phyloP scores from a whole-genome alignment of 495 filamentous ascomycete species.

The Xylaria nigripes region DNA sequence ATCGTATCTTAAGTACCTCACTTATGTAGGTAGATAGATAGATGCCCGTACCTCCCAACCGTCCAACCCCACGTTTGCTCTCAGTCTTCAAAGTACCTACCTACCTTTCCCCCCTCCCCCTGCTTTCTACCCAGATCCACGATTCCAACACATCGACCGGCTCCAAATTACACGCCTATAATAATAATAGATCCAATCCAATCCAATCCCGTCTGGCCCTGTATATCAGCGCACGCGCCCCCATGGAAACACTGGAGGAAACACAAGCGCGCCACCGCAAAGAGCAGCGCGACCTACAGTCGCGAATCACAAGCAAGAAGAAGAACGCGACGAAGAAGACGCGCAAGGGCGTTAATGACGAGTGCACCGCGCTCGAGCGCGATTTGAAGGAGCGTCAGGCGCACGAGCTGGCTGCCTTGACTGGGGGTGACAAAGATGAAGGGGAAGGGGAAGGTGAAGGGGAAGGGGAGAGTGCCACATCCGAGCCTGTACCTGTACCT shows the following conservation, averaged over 20 bases:
- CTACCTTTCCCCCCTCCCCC: too few species aligned
- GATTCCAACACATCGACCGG: too few species aligned
- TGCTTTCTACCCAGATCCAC: too few species aligned
- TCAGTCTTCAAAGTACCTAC: too few species aligned
- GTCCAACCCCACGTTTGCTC: too few species aligned
- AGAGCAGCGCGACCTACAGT: conserved; percentile 79
- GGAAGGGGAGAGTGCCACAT: conserved; percentile 14
- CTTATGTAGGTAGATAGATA: too few species aligned
- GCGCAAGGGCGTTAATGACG: conserved; percentile 75
- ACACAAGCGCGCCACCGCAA: conserved; percentile 74
- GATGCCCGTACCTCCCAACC: too few species aligned
- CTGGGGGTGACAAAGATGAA: conserved; percentile 34
- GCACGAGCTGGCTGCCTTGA: conserved; percentile 54
- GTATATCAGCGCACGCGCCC: neutral
- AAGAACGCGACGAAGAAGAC: conserved; percentile 95
- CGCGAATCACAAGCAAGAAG: conserved; percentile 84
- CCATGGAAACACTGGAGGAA: conserved; percentile 54
- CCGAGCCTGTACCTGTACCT: too few species aligned
- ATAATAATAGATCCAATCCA: neutral
- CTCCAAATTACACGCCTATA: neutral
- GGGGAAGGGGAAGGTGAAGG: conserved; percentile 11
- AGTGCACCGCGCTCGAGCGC: conserved; percentile 66
- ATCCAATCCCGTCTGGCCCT: neutral
- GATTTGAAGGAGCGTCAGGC: conserved; percentile 60
- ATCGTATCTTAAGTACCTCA: too few species aligned